phyloP scores from a whole-genome alignment of 2,329 filamentous ascomycete species.

The Elsinoe fawcettii region DNA sequence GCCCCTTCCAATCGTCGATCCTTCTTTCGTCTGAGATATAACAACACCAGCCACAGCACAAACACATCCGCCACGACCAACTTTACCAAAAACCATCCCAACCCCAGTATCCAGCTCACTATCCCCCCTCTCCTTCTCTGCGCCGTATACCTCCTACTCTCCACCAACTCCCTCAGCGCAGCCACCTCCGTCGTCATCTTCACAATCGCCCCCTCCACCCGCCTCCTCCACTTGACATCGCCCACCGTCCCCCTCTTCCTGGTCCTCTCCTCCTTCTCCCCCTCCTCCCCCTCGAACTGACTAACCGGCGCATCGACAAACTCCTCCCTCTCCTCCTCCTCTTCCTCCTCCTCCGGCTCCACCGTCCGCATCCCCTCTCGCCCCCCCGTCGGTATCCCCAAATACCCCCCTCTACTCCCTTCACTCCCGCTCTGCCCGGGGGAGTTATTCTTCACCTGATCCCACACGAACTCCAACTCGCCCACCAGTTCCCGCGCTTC shows the following conservation, averaged over 20 bases:
- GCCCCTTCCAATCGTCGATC: constrained; percentile 66
- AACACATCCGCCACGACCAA: constrained; percentile 67
- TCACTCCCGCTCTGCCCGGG: constrained; percentile 18
- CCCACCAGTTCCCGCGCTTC: constrained; percentile 81
- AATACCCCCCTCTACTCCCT: constrained; percentile 11
- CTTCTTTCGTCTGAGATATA: constrained; percentile 65
- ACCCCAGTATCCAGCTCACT: constrained; percentile 62
- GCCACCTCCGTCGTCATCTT: constrained; percentile 89
- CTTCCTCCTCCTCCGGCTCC: constrained; percentile 41
- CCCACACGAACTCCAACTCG: constrained; percentile 99
- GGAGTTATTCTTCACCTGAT: constrained; percentile 77
- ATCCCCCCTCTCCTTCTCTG: constrained; percentile 57
- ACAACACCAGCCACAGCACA: constrained; percentile 55
- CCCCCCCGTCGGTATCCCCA: background rate
- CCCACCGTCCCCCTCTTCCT: constrained; percentile 20
- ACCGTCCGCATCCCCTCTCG: constrained; percentile 29
- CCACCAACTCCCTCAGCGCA: constrained; percentile 83
- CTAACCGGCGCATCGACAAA: constrained; percentile 21
- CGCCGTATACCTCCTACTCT: constrained; percentile 64
- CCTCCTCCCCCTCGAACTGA: constrained; percentile 18
- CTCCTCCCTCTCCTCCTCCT: constrained; percentile 36
- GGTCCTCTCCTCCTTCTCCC: constrained; percentile 13
- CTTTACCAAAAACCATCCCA: constrained; percentile 61
- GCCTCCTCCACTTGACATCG: constrained; percentile 63
- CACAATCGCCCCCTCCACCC: constrained; percentile 77